Percentiles rank a stretch among this genome's conserved stretches.
These are phyloP conservation scores for Marsdenia floribunda DNA, from an alignment of 257 asterid genomes.

Conservation along the genomic window DNA sequence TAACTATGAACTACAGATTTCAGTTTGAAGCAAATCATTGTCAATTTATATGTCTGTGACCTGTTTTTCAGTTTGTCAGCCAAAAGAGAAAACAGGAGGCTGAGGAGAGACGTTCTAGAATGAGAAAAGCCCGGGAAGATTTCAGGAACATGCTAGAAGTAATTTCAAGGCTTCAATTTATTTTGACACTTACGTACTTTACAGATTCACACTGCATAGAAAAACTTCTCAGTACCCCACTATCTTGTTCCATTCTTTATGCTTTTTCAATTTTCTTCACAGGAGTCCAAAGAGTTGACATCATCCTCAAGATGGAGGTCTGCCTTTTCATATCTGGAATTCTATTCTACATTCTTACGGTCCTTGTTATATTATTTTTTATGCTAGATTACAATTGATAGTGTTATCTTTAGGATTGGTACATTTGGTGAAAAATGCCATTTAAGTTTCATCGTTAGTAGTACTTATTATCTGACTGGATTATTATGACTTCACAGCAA, in stretches of 20 bases:
- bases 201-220: neutral
- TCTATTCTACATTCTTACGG: constrained; percentile 8
- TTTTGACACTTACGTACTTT: neutral
- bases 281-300: constrained; percentile 81
- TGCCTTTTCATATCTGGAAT: constrained; percentile 19
- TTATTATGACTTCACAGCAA: constrained; percentile 48
- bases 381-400: neutral
- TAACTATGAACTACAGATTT: constrained; percentile 9
- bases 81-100: constrained; percentile 82
- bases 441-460: constrained; percentile 12
- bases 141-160: constrained; percentile 86
- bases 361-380: constrained; percentile 7
- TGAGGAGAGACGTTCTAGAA: constrained; percentile 78
- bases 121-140: constrained; percentile 77
- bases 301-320: constrained; percentile 85
- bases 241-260: neutral
- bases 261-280: constrained; percentile 18
- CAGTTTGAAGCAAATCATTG: constrained; percentile 17
- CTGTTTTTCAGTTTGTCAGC: constrained; percentile 59
- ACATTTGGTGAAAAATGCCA: neutral
- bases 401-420: neutral
- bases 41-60: constrained; percentile 7
- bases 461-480: constrained; percentile 18
- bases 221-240: neutral
- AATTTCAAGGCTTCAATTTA: constrained; percentile 17